A percentile compares a stretch with the other conserved stretches of the same genome.
phyloP scores from a whole-genome alignment of 495 filamentous ascomycete genomes.

The Elaphomyces granulatus region DNA sequence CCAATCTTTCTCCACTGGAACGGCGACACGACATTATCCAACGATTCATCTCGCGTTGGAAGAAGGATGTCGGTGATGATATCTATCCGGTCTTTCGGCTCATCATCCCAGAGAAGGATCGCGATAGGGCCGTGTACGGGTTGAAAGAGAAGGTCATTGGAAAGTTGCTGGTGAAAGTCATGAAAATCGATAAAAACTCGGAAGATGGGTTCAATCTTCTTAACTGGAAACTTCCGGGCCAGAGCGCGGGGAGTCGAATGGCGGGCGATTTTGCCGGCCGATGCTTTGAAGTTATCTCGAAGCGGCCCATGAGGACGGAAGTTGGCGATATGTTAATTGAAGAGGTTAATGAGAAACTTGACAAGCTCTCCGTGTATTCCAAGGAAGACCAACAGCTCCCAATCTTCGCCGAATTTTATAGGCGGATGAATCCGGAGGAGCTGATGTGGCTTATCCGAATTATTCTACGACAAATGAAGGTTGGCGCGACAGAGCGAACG shows the following conservation, averaged over 20 bases:
- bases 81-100: conserved; percentile 88
- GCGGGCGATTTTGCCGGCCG: conserved; percentile 87
- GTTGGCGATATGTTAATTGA: conserved; percentile 69
- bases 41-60: conserved; percentile 79
- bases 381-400: conserved; percentile 72
- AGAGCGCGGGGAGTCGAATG: conserved; percentile 42
- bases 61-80: conserved; percentile 74
- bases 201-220: conserved; percentile 75
- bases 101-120: conserved; percentile 86
- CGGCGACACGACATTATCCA: conserved; percentile 74
- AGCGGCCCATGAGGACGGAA: conserved; percentile 60
- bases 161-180: conserved; percentile 72
- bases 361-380: conserved; percentile 55
- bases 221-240: conserved; percentile 87
- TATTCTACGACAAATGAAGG: conserved; percentile 90
- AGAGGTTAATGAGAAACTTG: conserved; percentile 79
- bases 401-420: conserved; percentile 73
- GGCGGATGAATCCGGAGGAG: conserved; percentile 84
- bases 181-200: conserved; percentile 85
- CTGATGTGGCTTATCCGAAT: conserved; percentile 90
- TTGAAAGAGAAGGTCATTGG: conserved; percentile 87
- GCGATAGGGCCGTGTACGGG: conserved; percentile 86
- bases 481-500: conserved; percentile 92
- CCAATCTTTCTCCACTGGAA: conserved; percentile 66
- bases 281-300: conserved; percentile 74